Evolutionary conservation across 768 basidiomycete genomes (phyloP).

Genomic region (Phlebiopsis flavidoalba): DNA sequence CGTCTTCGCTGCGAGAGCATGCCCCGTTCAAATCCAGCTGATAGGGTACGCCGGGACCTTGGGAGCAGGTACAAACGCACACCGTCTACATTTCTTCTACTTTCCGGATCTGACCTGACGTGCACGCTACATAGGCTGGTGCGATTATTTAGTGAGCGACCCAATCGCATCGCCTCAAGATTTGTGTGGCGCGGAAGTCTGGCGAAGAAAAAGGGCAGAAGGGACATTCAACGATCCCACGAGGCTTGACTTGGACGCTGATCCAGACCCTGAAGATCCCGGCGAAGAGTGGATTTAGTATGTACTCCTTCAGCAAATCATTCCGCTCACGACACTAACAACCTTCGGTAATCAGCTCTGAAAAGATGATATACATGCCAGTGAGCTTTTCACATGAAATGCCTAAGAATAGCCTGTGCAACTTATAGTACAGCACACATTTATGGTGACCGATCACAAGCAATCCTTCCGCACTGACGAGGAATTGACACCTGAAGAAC

Average conservation of each 20-base stretch:
- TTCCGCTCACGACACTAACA: background rate
- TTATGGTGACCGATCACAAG: slow-evolving; percentile 46
- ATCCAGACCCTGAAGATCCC: slow-evolving; percentile 35
- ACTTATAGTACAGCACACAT: slow-evolving; percentile 32
- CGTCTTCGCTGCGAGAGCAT: slow-evolving; percentile 44
- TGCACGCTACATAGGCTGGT: slow-evolving; percentile 32
- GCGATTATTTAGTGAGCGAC: slow-evolving; percentile 44
- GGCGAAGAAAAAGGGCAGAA: slow-evolving; percentile 12
- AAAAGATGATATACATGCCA: slow-evolving; percentile 43
- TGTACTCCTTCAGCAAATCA: slow-evolving; percentile 16
- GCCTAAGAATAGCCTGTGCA: background rate
- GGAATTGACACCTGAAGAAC: slow-evolving; percentile 13
- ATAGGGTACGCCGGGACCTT: slow-evolving; percentile 51
- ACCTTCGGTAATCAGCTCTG: slow-evolving; percentile 24
- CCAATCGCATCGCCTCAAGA: slow-evolving; percentile 38
- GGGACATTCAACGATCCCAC: background rate
- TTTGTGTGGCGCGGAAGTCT: slow-evolving; percentile 28
- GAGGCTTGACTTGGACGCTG: slow-evolving; percentile 30
- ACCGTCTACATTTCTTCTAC: background rate
- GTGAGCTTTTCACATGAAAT: slow-evolving; percentile 20
- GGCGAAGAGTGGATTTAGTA: slow-evolving; percentile 40
- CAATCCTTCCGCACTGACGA: slow-evolving; percentile 36
- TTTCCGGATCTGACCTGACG: background rate
- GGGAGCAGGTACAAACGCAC: slow-evolving; percentile 24
- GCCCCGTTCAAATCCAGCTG: slow-evolving; percentile 43